Conservation (phyloP, 139 green algal genomes). For the Volvox reticuliferus region DNA sequence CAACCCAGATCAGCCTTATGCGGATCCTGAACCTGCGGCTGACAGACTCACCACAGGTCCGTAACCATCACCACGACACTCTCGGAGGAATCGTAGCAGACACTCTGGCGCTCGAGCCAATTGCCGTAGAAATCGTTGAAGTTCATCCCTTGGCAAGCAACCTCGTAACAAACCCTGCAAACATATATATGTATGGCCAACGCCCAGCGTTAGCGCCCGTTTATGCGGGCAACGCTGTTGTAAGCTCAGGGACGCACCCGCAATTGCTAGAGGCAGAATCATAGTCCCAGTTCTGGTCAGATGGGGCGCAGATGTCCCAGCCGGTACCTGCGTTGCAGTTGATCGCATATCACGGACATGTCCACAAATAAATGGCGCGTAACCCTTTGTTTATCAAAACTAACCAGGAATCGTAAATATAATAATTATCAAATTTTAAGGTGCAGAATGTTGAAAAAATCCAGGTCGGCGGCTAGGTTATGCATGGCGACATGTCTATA, state of each 20-base stretch:
- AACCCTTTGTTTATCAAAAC: too few species aligned
- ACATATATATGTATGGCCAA: not conserved
- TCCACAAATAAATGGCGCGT: too few species aligned
- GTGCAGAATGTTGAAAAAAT: too few species aligned
- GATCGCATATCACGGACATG: too few species aligned
- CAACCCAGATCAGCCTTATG: too few species aligned
- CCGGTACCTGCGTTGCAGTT: slow-evolving; percentile 36
- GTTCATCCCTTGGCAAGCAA: slow-evolving; percentile 21
- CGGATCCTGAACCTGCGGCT: too few species aligned
- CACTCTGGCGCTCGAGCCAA: not conserved
- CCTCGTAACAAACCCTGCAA: slow-evolving; percentile 44
- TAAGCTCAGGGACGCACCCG: not conserved
- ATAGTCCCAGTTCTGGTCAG: slow-evolving; percentile 51
- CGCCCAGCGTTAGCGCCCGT: not conserved
- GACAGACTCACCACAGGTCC: slow-evolving; percentile 5
- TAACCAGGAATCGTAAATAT: too few species aligned
- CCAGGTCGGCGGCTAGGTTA: too few species aligned
- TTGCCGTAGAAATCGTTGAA: slow-evolving; percentile 42
- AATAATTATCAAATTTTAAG: too few species aligned
- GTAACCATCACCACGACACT: slow-evolving; percentile 30
- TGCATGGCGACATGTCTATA: not conserved
- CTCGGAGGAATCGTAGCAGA: slow-evolving; percentile 11
- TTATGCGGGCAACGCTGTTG: not conserved
- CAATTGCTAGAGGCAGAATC: not conserved
- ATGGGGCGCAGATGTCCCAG: slow-evolving; percentile 45